These are phyloP conservation scores for Xylaria arbuscula DNA, from an alignment of 2,329 filamentous ascomycete species.

Conservation along the genomic window DNA sequence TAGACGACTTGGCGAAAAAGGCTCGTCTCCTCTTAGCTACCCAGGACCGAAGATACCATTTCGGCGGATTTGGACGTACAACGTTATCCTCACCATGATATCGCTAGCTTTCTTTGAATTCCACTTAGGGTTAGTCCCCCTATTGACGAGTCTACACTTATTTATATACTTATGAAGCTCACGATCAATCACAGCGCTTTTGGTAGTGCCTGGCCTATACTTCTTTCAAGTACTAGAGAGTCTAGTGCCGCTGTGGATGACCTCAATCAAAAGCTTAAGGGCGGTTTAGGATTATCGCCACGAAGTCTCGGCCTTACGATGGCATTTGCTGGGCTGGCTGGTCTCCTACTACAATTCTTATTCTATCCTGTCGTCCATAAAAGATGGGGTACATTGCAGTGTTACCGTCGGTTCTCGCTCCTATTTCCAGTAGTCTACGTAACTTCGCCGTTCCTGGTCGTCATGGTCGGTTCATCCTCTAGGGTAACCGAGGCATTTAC, in stretches of 20 bases:
- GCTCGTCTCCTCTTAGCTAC: neutral
- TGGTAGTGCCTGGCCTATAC: constrained; percentile 3
- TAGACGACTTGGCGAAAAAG: neutral
- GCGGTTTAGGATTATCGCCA: constrained; percentile 5
- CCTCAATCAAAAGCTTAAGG: constrained; percentile 3
- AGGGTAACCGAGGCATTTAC: neutral
- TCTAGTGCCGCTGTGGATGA: neutral
- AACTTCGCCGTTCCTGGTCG: constrained; percentile 2
- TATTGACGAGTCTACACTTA: neutral
- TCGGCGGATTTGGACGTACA: neutral
- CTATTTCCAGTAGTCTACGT: constrained; percentile 11
- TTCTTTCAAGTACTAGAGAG: neutral
- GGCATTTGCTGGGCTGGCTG: constrained; percentile 12
- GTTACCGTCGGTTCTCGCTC: constrained; percentile 5
- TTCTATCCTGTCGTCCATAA: constrained; percentile 9
- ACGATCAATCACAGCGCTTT: neutral
- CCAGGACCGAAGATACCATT: neutral
- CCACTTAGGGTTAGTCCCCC: constrained; percentile 9
- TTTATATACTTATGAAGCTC: neutral
- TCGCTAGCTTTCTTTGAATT: constrained; percentile 7
- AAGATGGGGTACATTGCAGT: constrained; percentile 8
- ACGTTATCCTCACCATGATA: constrained; percentile 6
- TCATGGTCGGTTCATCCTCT: constrained; percentile 1
- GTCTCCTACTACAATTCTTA: constrained; percentile 10
- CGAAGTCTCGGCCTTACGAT: constrained; percentile 5